Conservation (phyloP, 1,284 basidiomycete species). For the Taiwanofungus camphoratus region DNA sequence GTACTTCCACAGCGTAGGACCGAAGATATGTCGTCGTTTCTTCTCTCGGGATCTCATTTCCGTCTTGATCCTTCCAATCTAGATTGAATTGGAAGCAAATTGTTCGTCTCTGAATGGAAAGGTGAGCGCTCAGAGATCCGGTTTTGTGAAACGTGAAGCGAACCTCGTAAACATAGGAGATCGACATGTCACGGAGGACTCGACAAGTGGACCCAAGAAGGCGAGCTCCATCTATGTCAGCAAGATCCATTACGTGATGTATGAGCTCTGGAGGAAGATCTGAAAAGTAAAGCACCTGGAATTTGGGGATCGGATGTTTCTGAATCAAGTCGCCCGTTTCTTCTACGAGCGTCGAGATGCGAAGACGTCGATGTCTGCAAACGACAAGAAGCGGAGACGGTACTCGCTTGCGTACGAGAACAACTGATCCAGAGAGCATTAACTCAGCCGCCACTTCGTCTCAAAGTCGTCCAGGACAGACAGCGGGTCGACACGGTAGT, state of each 20-base stretch:
- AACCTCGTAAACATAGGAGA: slow-evolving; percentile 9
- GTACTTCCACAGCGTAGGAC: background rate
- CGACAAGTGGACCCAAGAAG: slow-evolving; percentile 9
- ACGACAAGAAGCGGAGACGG: background rate
- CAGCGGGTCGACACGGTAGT: background rate
- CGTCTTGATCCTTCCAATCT: background rate
- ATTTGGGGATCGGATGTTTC: background rate
- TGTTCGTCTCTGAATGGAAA: background rate
- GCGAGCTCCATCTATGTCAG: slow-evolving; percentile 4
- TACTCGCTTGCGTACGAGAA: background rate
- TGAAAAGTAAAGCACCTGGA: slow-evolving; percentile 7
- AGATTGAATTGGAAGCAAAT: background rate
- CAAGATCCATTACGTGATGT: slow-evolving; percentile 7
- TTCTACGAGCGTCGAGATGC: background rate
- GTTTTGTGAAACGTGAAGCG: background rate
- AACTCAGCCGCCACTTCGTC: background rate
- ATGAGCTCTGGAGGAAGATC: slow-evolving; percentile 13
- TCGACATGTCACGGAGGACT: slow-evolving; percentile 5
- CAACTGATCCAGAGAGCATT: background rate
- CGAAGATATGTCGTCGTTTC: background rate
- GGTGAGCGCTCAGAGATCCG: background rate
- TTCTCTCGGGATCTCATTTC: background rate
- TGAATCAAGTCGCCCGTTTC: background rate
- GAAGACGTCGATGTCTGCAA: background rate
- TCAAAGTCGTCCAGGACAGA: background rate